These are phyloP conservation scores for Fagus crenata DNA, from an alignment of 306 rosid genomes.

Conservation along the genomic window DNA sequence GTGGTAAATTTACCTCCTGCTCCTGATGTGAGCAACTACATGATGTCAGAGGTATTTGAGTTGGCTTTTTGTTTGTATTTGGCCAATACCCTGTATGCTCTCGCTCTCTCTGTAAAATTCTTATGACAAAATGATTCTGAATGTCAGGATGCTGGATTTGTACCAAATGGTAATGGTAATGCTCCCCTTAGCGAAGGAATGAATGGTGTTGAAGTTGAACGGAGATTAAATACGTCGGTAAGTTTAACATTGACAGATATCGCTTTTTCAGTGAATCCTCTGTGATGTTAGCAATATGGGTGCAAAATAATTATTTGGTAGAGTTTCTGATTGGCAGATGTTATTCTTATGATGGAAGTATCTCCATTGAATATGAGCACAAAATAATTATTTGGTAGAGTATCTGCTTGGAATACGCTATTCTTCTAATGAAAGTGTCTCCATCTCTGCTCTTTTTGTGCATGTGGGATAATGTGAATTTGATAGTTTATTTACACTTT, in stretches of 20 bases:
- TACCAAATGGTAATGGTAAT: constrained; percentile 60
- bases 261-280: constrained; percentile 27
- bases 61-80: constrained; percentile 16
- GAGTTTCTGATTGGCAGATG: too few species aligned
- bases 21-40: constrained; percentile 90
- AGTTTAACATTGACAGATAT: constrained; percentile 32
- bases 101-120: constrained; percentile 24
- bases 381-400: not conserved
- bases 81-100: constrained; percentile 4
- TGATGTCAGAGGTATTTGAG: constrained; percentile 85
- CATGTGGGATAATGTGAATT: constrained; percentile 17
- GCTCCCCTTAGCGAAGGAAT: constrained; percentile 72
- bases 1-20: constrained; percentile 75
- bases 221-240: constrained; percentile 58
- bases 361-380: not conserved
- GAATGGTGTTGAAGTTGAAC: constrained; percentile 71
- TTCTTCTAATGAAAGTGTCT: constrained; percentile 24
- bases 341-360: not conserved
- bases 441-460: not conserved
- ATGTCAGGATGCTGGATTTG: constrained; percentile 73
- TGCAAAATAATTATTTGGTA: not conserved
- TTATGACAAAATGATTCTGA: constrained; percentile 30
- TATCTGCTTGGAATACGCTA: constrained; percentile 9
- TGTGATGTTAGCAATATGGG: constrained; percentile 17
- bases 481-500: constrained; percentile 19